Evolutionary conservation across 164 flowering plant genomes (phyloP), one percentile per base, ranked within the genome.

Genomic region (Umbilicus rupestris): DNA sequence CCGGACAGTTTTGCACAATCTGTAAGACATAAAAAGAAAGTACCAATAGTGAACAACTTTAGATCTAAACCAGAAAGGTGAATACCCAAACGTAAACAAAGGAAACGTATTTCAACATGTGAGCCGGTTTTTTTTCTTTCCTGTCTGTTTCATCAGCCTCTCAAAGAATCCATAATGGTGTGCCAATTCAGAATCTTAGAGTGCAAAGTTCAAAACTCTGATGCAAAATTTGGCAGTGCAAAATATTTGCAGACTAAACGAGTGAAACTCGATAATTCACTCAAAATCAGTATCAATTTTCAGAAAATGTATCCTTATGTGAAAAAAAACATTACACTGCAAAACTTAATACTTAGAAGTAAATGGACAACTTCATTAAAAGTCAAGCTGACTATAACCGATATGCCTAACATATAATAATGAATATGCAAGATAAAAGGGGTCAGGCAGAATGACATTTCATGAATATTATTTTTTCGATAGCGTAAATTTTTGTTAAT

Each of bases 1-100:
- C 75, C 14, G 96, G 96, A 72, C 96, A 87, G 65, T 70, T 80
- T 77, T 81, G 83, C 72, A 85, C 83, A 76, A 94, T 81, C 99
- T 94, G 90, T 69, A 28, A 29, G 28, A 12, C 33, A 55, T 42
- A 16, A 75, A n/a, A 70, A 50, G 62, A 24, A 30, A 29, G 52
- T 62, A 68, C 44, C 50, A 59, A 58, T 50, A 57, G 16, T 17
- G 30, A 59, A 68, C 59, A 44, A 10, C 44, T 33, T 39, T 19
- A 26, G 26, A 24, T 3, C 2, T 65, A 37, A 33, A 57, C 19
- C 44, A 63, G 16, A 30, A 39, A 63, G 19, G 14, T 63, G 44
- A 3, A 28, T 28, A 11, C 31, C 15, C 11, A 29, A 29, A 14
- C 1, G 15, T 49, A 19, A 24, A 33, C 9, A 7, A 8, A 46